phyloP scores from a whole-genome alignment of 2,329 filamentous ascomycete genomes.

The Bipolaris sorokiniana region DNA sequence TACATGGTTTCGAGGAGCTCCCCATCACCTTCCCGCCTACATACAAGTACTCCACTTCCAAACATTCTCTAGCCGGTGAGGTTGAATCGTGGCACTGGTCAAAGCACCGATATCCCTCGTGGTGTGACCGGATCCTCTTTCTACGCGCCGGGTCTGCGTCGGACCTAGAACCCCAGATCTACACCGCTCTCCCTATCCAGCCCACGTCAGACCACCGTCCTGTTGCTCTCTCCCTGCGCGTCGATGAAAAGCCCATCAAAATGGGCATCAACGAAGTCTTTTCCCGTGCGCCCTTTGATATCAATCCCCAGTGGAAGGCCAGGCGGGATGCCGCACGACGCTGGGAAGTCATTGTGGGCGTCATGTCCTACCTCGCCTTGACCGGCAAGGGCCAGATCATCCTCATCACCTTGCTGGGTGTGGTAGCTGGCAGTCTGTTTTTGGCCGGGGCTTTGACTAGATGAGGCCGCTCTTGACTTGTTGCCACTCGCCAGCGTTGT shows the following conservation, averaged over 20 bases:
- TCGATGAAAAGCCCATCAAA: conserved; percentile 63
- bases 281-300: conserved; percentile 60
- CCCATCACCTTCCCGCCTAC: conserved; percentile 83
- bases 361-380: conserved; percentile 60
- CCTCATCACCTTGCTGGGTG: conserved; percentile 40
- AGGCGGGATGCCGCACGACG: conserved; percentile 61
- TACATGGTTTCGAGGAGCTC: conserved; percentile 80
- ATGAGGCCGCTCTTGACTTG: conserved; percentile 13
- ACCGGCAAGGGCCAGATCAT: conserved; percentile 56
- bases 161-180: conserved; percentile 64
- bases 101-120: conserved; percentile 79
- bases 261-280: conserved; percentile 46
- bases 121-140: conserved; percentile 91
- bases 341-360: conserved; percentile 66
- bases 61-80: conserved; percentile 28
- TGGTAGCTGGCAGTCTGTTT: conserved; percentile 36
- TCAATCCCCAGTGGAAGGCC: conserved; percentile 63
- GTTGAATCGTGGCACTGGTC: conserved; percentile 72
- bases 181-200: conserved; percentile 78
- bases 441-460: conserved; percentile 27
- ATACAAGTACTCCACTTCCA: conserved; percentile 75
- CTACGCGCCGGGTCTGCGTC: conserved; percentile 55
- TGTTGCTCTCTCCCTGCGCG: conserved; percentile 72
- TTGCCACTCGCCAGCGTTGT: background rate
- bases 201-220: conserved; percentile 87